Evolutionary conservation across 768 basidiomycete species (phyloP).

Genomic region (Cystobasidium tubakii): DNA sequence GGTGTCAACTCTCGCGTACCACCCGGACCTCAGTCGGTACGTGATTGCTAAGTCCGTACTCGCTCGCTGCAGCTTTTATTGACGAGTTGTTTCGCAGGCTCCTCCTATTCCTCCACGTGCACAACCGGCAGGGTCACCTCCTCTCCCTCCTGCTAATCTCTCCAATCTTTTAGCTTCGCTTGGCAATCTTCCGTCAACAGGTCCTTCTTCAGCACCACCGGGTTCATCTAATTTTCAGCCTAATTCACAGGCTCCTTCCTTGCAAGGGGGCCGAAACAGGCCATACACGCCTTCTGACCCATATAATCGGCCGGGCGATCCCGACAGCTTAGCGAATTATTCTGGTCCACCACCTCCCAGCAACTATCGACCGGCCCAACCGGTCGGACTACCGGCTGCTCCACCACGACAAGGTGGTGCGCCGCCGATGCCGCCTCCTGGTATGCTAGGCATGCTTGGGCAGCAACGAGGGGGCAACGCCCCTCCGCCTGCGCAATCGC

Average conservation of each 20-base stretch:
- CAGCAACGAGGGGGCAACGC: not conserved
- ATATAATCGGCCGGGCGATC: not conserved
- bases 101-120: not conserved
- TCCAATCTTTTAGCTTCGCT: conserved; percentile 26
- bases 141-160: not conserved
- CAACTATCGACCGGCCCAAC: not conserved
- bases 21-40: not conserved
- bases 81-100: not conserved
- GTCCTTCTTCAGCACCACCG: not conserved
- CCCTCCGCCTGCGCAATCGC: not conserved
- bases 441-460: not conserved
- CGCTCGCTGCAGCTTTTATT: no score
- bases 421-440: not conserved
- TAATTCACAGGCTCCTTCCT: not conserved
- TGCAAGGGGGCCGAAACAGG: not conserved
- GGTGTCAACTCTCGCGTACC: not conserved
- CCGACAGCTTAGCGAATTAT: not conserved
- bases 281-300: not conserved
- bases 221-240: not conserved
- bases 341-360: conserved; percentile 8
- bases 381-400: not conserved
- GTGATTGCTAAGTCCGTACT: not conserved
- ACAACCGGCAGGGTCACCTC: not conserved
- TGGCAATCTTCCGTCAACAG: not conserved
- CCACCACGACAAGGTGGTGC: not conserved